Percentiles rank a stretch among this genome's conserved stretches.
Evolutionary conservation across 2,329 filamentous ascomycete genomes (phyloP).

Genomic region (Trichoderma harzianum): DNA sequence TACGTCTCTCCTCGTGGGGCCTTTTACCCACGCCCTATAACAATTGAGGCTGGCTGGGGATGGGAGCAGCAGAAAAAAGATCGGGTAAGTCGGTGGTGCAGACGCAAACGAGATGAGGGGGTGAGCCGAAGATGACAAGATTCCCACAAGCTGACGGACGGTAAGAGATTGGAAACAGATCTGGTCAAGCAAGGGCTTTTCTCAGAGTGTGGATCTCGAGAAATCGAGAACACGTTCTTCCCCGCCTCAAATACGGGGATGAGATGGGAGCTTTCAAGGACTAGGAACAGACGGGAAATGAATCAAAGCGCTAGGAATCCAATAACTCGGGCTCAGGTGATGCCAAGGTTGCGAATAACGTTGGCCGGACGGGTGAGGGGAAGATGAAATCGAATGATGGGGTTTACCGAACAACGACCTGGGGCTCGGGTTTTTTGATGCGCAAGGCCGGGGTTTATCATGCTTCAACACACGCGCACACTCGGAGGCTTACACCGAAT

Average conservation of each 20-base stretch:
- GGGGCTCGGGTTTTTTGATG: not conserved
- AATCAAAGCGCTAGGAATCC: not conserved
- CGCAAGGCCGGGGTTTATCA: not conserved
- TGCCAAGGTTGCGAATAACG: not conserved
- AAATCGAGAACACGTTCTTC: conserved; percentile 19
- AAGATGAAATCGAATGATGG: conserved; percentile 13
- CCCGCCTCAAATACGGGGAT: conserved; percentile 16
- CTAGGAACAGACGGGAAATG: not conserved
- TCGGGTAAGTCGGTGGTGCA: conserved; percentile 10
- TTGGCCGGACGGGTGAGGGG: conserved; percentile 11
- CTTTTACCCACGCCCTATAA: not conserved
- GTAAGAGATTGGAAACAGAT: conserved; percentile 5
- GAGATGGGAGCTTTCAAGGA: not conserved
- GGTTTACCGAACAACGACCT: not conserved
- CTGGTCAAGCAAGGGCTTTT: conserved; percentile 7
- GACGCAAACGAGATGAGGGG: conserved; percentile 15
- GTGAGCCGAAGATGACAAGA: not conserved
- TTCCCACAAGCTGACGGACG: not conserved
- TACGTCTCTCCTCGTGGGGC: conserved; percentile 10
- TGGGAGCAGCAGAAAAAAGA: not conserved
- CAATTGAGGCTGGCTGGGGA: conserved; percentile 1
- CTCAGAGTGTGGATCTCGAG: conserved; percentile 8
- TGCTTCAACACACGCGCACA: not conserved
- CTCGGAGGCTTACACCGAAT: conserved; percentile 19
- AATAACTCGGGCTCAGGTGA: conserved; percentile 7